Percentiles rank a stretch among this genome's conserved stretches.
These are phyloP conservation scores for Metschnikowia corniflorae DNA, from an alignment of 805 yeast species.

Conservation along the genomic window DNA sequence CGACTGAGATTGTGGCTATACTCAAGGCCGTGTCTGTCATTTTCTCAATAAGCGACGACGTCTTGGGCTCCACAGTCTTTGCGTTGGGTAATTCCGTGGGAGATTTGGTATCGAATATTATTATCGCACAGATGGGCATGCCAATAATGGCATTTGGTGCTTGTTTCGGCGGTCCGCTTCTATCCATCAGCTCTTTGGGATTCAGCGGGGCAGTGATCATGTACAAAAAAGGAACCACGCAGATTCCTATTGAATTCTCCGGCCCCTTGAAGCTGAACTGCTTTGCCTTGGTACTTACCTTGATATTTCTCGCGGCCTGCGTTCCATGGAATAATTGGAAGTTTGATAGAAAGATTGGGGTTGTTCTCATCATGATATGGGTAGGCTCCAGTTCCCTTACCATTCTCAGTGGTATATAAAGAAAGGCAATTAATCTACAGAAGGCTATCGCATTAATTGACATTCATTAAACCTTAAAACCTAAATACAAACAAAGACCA, in stretches of 20 bases:
- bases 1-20: constrained; percentile 64
- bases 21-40: constrained; percentile 59
- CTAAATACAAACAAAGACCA: too few species aligned
- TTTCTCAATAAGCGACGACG: constrained; percentile 65
- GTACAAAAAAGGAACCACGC: constrained; percentile 4
- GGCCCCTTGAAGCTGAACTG: constrained; percentile 13
- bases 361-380: constrained; percentile 31
- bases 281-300: constrained; percentile 11
- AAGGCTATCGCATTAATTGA: too few species aligned
- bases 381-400: constrained; percentile 25
- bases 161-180: constrained; percentile 88
- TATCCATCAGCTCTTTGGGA: constrained; percentile 81
- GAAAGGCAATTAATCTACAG: too few species aligned
- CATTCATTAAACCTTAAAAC: too few species aligned
- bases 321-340: constrained; percentile 26
- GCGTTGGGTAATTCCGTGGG: constrained; percentile 94
- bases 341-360: constrained; percentile 34
- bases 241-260: constrained; percentile 13
- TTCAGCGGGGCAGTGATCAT: constrained; percentile 36
- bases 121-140: constrained; percentile 76
- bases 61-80: constrained; percentile 82
- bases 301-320: constrained; percentile 9
- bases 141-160: constrained; percentile 93
- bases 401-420: constrained; percentile 1
- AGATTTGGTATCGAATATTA: constrained; percentile 78